Evolutionary conservation across 2,329 filamentous ascomycete species (phyloP).

Genomic region (Botryotinia globosa): DNA sequence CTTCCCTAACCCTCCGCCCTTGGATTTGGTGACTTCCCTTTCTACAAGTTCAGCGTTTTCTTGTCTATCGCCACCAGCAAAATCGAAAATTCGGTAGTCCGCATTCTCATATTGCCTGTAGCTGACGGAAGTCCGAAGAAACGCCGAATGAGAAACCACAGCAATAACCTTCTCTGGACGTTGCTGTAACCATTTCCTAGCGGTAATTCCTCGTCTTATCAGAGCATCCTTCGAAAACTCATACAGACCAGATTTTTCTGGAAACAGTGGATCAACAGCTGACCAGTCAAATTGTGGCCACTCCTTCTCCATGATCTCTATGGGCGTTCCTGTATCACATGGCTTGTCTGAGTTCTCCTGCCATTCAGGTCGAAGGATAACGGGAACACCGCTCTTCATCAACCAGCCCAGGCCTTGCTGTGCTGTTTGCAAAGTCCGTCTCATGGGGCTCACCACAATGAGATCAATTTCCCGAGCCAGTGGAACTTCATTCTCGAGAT

Average conservation of each 20-base stretch:
- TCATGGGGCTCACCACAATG: constrained; percentile 38
- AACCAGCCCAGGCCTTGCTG: constrained; percentile 36
- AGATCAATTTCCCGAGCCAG: constrained; percentile 36
- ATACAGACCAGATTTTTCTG: constrained; percentile 36
- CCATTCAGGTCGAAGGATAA: constrained; percentile 35
- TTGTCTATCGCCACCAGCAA: constrained; percentile 32
- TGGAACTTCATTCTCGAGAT: constrained; percentile 33
- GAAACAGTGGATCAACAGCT: constrained; percentile 35
- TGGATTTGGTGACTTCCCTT: constrained; percentile 35
- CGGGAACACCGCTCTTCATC: constrained; percentile 35
- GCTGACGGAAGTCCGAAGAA: constrained; percentile 34
- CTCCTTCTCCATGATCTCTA: constrained; percentile 33
- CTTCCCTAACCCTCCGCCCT: constrained; percentile 37
- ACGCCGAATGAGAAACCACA: constrained; percentile 37
- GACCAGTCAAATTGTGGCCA: constrained; percentile 40
- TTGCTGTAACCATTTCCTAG: constrained; percentile 33
- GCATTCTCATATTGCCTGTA: constrained; percentile 35
- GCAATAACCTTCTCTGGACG: constrained; percentile 39
- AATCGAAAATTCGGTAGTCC: constrained; percentile 38
- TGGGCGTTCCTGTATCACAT: constrained; percentile 36
- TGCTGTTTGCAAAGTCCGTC: constrained; percentile 36
- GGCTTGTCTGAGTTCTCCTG: constrained; percentile 38
- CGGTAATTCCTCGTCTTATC: constrained; percentile 31
- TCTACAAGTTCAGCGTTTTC: constrained; percentile 32
- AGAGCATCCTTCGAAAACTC: constrained; percentile 31